Base-by-base conservation (phyloP, 148 eudicot species). In the Chenopodium album region DNA sequence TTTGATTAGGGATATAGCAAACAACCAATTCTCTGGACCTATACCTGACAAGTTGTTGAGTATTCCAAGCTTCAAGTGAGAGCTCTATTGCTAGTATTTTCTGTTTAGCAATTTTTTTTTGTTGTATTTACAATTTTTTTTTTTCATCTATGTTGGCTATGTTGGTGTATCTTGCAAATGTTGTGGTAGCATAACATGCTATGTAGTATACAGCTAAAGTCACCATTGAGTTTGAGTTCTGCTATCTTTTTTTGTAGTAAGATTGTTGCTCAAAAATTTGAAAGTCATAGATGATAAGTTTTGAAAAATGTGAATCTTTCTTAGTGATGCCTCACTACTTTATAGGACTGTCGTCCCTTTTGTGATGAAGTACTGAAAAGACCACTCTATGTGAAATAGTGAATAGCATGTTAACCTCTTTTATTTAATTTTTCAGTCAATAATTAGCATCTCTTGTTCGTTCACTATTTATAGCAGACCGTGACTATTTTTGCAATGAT, bases 11-110 rank as follows among this genome's bases (percentile, higher is more conserved):
- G 87, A 95, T 79, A 56, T 95, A 54, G 93, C 85, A 69, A 91
- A 95, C 84, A 93, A 95, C 84, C 85, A 77, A 84, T 95, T 95
- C 79, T 73, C 83, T 79, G 99, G 99, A 80, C 91, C 94, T 76
- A 84, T 95, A 87, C 99, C 99, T 31, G 87, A 85, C 37, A 91
- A 91, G 87, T 73, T 95, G 86, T 88, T 91, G 81, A 84, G 19
- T 80, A 85, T 95, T 80, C 94, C 97, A 46, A 89, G 31, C 84
- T 93, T 95, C 89, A 85, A 86, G 98, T 93, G 81, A 86, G 97
- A 65, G 69, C 82, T 76, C 54, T 59, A 47, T 63, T 66, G 52
- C 46, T 63, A 7, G 73, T 70, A 23, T 50, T 16, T 79, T 71
- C 77, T n/a, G n/a, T 26, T 76, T n/a, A 16, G 37, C 71, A 13